phyloP scores from a whole-genome alignment of 2,329 filamentous ascomycete genomes.

The Aspergillus floridensis region DNA sequence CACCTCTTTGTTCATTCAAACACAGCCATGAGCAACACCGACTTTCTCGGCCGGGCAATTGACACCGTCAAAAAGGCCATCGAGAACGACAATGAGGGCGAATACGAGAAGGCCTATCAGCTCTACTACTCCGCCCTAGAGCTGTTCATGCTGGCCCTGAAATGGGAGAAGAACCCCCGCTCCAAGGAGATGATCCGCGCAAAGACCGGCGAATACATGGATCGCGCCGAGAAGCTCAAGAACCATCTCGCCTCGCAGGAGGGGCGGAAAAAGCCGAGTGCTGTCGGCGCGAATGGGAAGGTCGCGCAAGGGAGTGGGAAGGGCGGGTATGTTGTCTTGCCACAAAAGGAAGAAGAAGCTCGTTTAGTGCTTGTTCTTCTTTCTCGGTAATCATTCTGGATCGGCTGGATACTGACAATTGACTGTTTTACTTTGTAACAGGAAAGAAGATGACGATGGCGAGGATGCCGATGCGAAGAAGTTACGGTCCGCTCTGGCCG shows the following conservation, averaged over 20 bases:
- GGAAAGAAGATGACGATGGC: conserved; percentile 61
- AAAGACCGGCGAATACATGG: conserved; percentile 96
- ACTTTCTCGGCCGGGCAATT: conserved; percentile 95
- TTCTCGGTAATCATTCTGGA: too few species aligned
- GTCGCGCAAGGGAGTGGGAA: conserved; percentile 53
- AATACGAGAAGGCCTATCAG: conserved; percentile 97
- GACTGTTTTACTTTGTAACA: conserved; percentile 14
- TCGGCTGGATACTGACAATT: not conserved
- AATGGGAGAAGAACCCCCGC: conserved; percentile 99
- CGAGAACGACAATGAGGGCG: conserved; percentile 88
- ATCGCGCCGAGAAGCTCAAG: conserved; percentile 97
- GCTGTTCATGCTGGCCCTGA: conserved; percentile 96
- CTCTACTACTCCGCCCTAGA: conserved; percentile 94
- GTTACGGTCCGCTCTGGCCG: conserved; percentile 81
- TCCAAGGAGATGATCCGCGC: conserved; percentile 96
- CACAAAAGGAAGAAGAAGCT: too few species aligned
- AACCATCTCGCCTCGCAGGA: conserved; percentile 71
- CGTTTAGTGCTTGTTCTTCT: too few species aligned
- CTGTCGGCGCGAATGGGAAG: conserved; percentile 52
- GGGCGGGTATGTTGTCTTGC: conserved; percentile 47
- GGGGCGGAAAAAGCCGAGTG: conserved; percentile 51
- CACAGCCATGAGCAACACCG: conserved; percentile 78
- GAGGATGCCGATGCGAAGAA: conserved; percentile 94
- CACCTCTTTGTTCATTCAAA: not conserved
- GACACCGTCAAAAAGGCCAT: conserved; percentile 97